Conservation (phyloP, 2,329 filamentous ascomycete species). For the Lomentospora prolificans region DNA sequence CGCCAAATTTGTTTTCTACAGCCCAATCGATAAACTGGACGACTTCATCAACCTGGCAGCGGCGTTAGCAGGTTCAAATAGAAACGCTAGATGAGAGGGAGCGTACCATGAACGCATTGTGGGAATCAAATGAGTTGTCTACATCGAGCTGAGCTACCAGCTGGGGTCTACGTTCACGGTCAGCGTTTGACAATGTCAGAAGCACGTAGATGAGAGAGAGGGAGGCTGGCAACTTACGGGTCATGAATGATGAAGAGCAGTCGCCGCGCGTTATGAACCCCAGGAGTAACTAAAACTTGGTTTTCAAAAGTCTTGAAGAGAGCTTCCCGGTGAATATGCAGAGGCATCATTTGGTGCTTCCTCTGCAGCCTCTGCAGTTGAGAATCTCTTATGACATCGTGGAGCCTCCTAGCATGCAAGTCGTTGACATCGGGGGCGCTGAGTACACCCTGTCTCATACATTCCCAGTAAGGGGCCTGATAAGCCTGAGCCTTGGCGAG, state of each 20-base stretch:
- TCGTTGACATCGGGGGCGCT: constrained; percentile 40
- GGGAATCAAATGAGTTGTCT: constrained; percentile 66
- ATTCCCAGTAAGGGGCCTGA: constrained; percentile 73
- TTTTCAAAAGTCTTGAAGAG: constrained; percentile 73
- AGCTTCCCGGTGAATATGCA: constrained; percentile 67
- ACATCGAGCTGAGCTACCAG: constrained; percentile 57
- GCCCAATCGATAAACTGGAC: constrained; percentile 81
- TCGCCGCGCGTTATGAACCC: constrained; percentile 54
- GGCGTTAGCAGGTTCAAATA: neutral
- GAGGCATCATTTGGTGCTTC: constrained; percentile 65
- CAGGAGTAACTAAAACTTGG: constrained; percentile 72
- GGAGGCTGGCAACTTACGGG: constrained; percentile 59
- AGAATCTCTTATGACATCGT: constrained; percentile 70
- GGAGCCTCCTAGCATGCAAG: constrained; percentile 53
- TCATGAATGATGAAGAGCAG: constrained; percentile 86
- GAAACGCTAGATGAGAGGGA: neutral
- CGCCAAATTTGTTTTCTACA: constrained; percentile 61
- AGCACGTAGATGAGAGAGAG: too few species aligned
- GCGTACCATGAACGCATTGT: constrained; percentile 81
- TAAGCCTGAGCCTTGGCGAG: constrained; percentile 49
- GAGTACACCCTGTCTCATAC: constrained; percentile 63
- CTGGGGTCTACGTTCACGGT: constrained; percentile 45
- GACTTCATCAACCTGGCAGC: constrained; percentile 64
- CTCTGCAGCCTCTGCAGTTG: constrained; percentile 64
- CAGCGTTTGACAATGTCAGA: too few species aligned